Evolutionary conservation across 164 flowering plant genomes (phyloP), one percentile per base, ranked within the genome.

Genomic region (Houttuynia cordata): DNA sequence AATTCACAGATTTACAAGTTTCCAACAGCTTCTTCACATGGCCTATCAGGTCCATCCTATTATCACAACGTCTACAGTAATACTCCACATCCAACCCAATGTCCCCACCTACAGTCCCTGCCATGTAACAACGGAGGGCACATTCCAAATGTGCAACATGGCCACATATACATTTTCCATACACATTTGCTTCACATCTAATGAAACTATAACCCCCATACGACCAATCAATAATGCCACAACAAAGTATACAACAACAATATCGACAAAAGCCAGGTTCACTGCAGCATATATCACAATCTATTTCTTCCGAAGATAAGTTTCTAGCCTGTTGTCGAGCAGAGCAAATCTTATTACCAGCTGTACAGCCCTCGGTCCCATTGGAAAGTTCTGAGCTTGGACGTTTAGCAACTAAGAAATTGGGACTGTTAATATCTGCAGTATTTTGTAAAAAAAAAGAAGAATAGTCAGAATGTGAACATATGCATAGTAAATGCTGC

Each of bases 51-150:
- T 80, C 81, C 10, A 85, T 82, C 65, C 76, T 85, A 19, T 78
- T 71, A 79, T 92, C 93, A 81, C 98, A 92, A 15, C 95, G 87
- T 40, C 98, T 79, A 65, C 98, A 92, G 62, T 81, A 81, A 60
- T 85, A 92, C 70, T 84, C 95, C 45, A 78, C 85, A 79, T 87
- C 91, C 70, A 92, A 63, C 23, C 81, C 85, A 62, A 85, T 78
- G 74, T 73, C 78, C 56, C 96, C 97, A 71, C 91, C 91, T 8
- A 87, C 83, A 18, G 86, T 85, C 47, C 96, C 98, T 72, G 98
- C 96, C 95, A 87, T 76, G 74, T 79, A 79, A 37, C 80, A 70
- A 45, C 78, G 79, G 21, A 92, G 79, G 55, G 85, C 97, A 77
- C 97, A 92, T 42, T 81, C 71, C 8, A 89, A n/a, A 63, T 89